These are phyloP conservation scores for Lachnellula subtilissima DNA, from an alignment of 2,329 filamentous ascomycete genomes.

Conservation along the genomic window DNA sequence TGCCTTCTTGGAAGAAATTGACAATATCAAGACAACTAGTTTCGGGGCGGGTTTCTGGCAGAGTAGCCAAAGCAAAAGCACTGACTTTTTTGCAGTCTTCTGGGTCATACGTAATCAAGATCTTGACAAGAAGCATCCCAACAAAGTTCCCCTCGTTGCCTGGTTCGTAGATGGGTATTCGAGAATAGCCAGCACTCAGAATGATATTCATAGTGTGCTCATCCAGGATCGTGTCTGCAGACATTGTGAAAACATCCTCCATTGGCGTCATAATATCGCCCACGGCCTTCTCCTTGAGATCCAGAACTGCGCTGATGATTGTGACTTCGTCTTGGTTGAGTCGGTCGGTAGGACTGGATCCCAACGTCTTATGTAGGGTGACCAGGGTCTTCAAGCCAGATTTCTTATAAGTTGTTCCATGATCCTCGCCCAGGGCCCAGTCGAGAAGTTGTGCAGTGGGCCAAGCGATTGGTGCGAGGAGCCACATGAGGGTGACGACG, in stretches of 20 bases:
- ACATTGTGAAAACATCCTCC: conserved; percentile 94
- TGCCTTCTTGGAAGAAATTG: conserved; percentile 99
- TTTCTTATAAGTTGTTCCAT: conserved; percentile 97
- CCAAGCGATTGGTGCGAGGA: conserved; percentile 86
- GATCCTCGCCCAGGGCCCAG: conserved; percentile 86
- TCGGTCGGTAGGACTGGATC: conserved; percentile 75
- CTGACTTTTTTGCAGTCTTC: conserved; percentile 83
- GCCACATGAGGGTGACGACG: conserved; percentile 85
- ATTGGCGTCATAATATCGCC: conserved; percentile 98
- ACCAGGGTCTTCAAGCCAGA: conserved; percentile 94
- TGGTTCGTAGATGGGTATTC: conserved; percentile 88
- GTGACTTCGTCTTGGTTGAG: conserved; percentile 97
- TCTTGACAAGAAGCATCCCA: conserved; percentile 97
- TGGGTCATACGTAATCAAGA: conserved; percentile 96
- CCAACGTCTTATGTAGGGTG: conserved; percentile 87
- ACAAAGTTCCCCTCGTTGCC: conserved; percentile 85
- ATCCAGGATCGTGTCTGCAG: conserved; percentile 88
- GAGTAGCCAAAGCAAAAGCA: conserved; percentile 87
- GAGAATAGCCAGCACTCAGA: conserved; percentile 86
- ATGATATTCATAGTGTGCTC: conserved; percentile 94
- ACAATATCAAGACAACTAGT: conserved; percentile 98
- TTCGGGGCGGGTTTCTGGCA: conserved; percentile 90
- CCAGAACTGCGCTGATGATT: conserved; percentile 94
- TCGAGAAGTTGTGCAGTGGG: conserved; percentile 95
- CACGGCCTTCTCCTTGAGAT: conserved; percentile 93